A percentile compares a stretch with the other conserved stretches of the same genome.
These are phyloP conservation scores for Ceratocystiopsis minuta DNA, from an alignment of 2,329 filamentous ascomycete species.

Conservation along the genomic window DNA sequence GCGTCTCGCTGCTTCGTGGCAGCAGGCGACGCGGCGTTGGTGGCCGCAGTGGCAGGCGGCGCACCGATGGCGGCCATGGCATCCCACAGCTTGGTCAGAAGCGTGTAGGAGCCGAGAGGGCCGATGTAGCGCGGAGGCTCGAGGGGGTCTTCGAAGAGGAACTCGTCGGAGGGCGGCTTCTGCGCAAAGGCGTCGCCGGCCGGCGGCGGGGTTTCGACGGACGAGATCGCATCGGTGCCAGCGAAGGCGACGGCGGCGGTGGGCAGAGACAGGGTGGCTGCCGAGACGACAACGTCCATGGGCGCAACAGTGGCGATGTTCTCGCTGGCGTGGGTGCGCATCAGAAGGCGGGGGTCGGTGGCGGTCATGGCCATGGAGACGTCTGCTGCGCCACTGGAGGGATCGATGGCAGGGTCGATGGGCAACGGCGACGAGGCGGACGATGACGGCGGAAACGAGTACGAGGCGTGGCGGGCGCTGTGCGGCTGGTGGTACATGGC, in stretches of 20 bases:
- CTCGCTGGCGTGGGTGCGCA: background rate
- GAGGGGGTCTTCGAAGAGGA: constrained; percentile 6
- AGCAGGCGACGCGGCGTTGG: background rate
- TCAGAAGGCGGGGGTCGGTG: constrained; percentile 1
- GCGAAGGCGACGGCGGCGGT: background rate
- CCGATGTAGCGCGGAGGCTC: constrained; percentile 8
- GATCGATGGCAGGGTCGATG: no score
- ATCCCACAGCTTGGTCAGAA: constrained; percentile 7
- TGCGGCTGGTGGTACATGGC: no score
- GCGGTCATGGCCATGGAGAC: background rate
- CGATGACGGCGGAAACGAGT: no score
- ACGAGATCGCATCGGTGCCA: no score
- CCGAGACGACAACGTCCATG: background rate
- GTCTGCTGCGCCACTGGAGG: background rate
- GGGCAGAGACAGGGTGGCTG: no score
- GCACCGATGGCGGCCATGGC: constrained; percentile 1
- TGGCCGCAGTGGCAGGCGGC: no score
- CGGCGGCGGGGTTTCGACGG: background rate
- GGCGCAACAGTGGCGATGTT: no score
- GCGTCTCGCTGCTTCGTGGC: constrained; percentile 1
- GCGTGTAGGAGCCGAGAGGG: constrained; percentile 7
- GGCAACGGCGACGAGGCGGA: no score
- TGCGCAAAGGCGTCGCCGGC: background rate
- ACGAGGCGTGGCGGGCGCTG: no score
- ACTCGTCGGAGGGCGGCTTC: constrained; percentile 3